phyloP scores from a whole-genome alignment of 345 rosid genomes.

The Euphorbia peplus region DNA sequence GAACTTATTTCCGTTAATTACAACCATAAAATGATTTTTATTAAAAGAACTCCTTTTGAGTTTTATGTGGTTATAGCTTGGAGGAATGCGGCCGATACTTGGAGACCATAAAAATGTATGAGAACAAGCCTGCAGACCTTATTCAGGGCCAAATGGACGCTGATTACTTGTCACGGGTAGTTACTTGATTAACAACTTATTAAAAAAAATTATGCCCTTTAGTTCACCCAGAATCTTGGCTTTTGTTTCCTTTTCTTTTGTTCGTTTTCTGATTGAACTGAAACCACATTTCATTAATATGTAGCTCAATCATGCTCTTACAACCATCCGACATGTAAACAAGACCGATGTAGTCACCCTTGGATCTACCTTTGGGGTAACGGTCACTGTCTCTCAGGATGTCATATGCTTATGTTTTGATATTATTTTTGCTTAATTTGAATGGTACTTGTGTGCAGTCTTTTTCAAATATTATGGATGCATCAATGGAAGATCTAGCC shows the following conservation, averaged over 20 bases:
- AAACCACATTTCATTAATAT: conserved; percentile 26
- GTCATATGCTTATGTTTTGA: background rate
- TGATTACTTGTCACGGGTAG: conserved; percentile 81
- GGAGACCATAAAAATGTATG: conserved; percentile 92
- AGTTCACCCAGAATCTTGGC: background rate
- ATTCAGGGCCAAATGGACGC: conserved; percentile 93
- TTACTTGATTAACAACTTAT: conserved; percentile 4
- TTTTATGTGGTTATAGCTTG: conserved; percentile 46
- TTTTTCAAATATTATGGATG: conserved; percentile 80
- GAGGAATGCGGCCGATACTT: conserved; percentile 96
- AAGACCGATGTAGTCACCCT: conserved; percentile 94
- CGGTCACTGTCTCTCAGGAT: conserved; percentile 11
- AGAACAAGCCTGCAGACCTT: conserved; percentile 93
- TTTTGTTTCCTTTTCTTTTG: background rate
- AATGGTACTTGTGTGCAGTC: conserved; percentile 45
- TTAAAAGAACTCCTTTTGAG: background rate
- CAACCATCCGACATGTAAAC: conserved; percentile 75
- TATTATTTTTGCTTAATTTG: background rate
- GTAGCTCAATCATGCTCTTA: conserved; percentile 74
- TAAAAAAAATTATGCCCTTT: background rate
- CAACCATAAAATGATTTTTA: conserved; percentile 2
- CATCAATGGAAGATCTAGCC: conserved; percentile 92
- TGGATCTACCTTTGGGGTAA: conserved; percentile 92
- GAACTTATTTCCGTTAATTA: background rate
- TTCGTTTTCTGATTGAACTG: conserved; percentile 6